These are phyloP conservation scores for Vickermania ingenoplastis DNA, from an alignment of 208 protist genomes.

Conservation along the genomic window DNA sequence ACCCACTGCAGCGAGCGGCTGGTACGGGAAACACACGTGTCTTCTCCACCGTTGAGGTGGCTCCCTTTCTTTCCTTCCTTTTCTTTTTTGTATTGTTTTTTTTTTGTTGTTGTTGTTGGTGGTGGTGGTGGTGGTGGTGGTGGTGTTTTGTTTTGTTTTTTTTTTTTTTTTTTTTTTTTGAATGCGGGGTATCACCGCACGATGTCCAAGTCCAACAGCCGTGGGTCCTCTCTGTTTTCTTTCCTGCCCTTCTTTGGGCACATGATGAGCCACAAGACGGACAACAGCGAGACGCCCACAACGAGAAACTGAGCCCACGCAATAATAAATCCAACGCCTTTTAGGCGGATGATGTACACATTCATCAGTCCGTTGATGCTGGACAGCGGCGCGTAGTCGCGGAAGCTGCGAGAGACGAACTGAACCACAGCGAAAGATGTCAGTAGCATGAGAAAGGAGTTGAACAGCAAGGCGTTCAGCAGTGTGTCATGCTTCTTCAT, in stretches of 20 bases:
- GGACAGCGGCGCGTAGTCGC: constrained; percentile 69
- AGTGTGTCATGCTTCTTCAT: constrained; percentile 88
- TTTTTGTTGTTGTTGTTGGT: constrained; percentile 4
- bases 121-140: not conserved
- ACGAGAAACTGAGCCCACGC: constrained; percentile 64
- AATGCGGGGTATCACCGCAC: no score
- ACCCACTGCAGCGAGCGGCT: no score
- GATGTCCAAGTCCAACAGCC: no score
- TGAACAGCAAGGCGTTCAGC: constrained; percentile 94
- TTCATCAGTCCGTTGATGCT: constrained; percentile 64
- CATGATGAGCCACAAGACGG: constrained; percentile 39
- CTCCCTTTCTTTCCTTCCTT: constrained; percentile 3
- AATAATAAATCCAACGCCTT: constrained; percentile 58
- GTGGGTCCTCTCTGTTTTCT: constrained; percentile 11
- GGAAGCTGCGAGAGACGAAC: constrained; percentile 83
- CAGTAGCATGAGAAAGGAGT: constrained; percentile 86
- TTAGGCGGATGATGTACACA: constrained; percentile 61
- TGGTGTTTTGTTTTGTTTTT: not conserved
- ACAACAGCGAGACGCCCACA: constrained; percentile 38
- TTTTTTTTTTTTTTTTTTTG: constrained; percentile 13
- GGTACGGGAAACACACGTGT: no score
- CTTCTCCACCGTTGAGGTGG: no score
- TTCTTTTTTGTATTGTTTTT: constrained; percentile 4
- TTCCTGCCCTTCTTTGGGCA: constrained; percentile 32
- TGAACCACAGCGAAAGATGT: constrained; percentile 81